Evolutionary conservation across 768 basidiomycete genomes (phyloP).

Genomic region (Xerocomus spinulosus): DNA sequence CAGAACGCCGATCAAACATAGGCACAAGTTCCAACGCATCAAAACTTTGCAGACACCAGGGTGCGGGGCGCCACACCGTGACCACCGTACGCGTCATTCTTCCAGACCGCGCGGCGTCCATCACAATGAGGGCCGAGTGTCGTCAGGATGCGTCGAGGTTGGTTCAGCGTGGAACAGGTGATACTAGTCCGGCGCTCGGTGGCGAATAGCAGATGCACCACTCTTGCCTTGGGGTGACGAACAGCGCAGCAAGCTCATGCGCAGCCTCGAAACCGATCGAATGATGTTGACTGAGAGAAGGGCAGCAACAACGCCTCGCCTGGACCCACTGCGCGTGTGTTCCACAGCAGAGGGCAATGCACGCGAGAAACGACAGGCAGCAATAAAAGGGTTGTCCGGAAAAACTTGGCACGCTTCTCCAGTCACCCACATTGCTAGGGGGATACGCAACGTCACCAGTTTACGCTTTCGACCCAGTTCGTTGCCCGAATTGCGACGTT

Average conservation of each 20-base stretch:
- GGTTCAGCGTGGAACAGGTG: not conserved
- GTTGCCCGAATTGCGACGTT: not conserved
- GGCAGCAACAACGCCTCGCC: conserved; percentile 1
- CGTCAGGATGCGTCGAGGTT: not conserved
- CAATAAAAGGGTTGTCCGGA: conserved; percentile 2
- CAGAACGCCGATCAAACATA: conserved; percentile 10
- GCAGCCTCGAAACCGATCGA: conserved; percentile 9
- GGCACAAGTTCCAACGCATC: not conserved
- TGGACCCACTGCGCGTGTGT: not conserved
- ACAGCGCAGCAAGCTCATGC: conserved; percentile 11
- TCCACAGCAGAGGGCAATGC: not conserved
- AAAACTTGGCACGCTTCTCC: not conserved
- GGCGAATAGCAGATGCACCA: not conserved
- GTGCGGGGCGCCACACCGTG: not conserved
- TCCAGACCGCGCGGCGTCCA: not conserved
- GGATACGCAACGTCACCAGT: not conserved
- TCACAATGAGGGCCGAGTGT: not conserved
- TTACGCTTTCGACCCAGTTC: not conserved
- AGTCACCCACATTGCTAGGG: not conserved
- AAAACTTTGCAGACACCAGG: not conserved
- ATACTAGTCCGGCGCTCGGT: not conserved
- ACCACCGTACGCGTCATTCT: not conserved
- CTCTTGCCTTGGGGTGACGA: not conserved
- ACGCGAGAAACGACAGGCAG: not conserved
- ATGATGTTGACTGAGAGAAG: not conserved